A percentile compares a stretch with the other conserved stretches of the same genome.
Evolutionary conservation across 1,139 yeast species (phyloP).

Genomic region (Protomyces lactucae-debilis): DNA sequence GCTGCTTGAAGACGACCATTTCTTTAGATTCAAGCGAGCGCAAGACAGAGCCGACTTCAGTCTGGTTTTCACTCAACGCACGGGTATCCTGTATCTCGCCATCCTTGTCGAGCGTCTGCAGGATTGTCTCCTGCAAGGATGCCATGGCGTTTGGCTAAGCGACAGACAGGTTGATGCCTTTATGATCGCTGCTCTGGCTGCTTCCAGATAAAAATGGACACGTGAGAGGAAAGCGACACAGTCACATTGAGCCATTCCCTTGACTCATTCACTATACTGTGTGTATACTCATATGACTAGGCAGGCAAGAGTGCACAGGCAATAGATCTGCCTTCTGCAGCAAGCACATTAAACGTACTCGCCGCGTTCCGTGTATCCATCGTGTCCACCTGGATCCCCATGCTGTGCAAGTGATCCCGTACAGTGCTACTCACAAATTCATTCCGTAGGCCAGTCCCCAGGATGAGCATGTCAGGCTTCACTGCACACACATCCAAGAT

Average conservation of each 20-base stretch:
- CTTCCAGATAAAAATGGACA: too few species aligned
- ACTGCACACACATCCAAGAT: conserved; percentile 14
- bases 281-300: background rate
- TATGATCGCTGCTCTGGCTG: too few species aligned
- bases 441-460: conserved; percentile 24
- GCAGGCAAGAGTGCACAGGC: conserved; percentile 22
- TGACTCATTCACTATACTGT: too few species aligned
- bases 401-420: conserved; percentile 4
- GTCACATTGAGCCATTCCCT: too few species aligned
- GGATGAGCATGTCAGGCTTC: conserved; percentile 26
- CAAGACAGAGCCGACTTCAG: conserved; percentile 52
- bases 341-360: conserved; percentile 23
- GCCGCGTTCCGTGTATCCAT: conserved; percentile 27
- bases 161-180: too few species aligned
- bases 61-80: conserved; percentile 4
- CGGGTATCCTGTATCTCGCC: conserved; percentile 14
- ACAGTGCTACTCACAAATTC: conserved; percentile 19
- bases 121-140: conserved; percentile 8
- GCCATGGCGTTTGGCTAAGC: background rate
- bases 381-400: conserved; percentile 22
- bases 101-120: conserved; percentile 18
- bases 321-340: conserved; percentile 23
- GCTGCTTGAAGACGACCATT: conserved; percentile 69
- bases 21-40: conserved; percentile 80
- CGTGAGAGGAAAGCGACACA: too few species aligned